Evolutionary conservation across 495 filamentous ascomycete genomes (phyloP), one percentile per base, ranked within the genome.

Genomic region (Penicillium dipodomyicola): DNA sequence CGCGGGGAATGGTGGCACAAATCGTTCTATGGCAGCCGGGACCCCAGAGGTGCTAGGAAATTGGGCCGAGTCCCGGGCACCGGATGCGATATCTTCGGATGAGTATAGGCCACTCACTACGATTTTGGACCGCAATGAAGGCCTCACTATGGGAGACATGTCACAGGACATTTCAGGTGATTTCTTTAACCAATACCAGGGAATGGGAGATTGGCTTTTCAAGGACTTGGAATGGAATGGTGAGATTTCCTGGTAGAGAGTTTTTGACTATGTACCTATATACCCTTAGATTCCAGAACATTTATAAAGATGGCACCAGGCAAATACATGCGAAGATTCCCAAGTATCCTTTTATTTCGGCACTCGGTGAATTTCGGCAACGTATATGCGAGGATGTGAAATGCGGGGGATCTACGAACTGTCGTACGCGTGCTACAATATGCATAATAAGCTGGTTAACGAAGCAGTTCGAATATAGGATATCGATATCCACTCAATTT

Each of bases 161-260:
- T 23, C 52, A 3, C 53, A 25, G 5, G 17, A 35, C 6, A 37
- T 60, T 4, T 6, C 22, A 4, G 39, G 49, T 23, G 44, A 54
- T 15, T 57, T 54, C 32, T 60, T 63, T 42, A 57, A 57, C 48
- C 61, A 63, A 39, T 63, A 63, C n/a, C 57, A 60, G 45, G 61
- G 61, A 3, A 63, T 63, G 57, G 61, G 61, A 14, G 57, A 61
- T 35, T 63, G 61, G 61, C 45, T 60, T 10, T 60, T 64, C 10
- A 61, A 52, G 27, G 58, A 61, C 22, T 19, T 61, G 49, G 46
- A 64, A 20, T 64, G 58, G 54, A 52, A 49, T 39, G 50, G 53
- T 23, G 62, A 64, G 3, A 27, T 49, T 17, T 5, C 51, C 23
- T 62, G 37, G 50, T 52, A 50, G 25, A 25, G 23, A 25, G 5